phyloP scores from a whole-genome alignment of 2,329 filamentous ascomycete species.

The Fusarium solani-melongenae region DNA sequence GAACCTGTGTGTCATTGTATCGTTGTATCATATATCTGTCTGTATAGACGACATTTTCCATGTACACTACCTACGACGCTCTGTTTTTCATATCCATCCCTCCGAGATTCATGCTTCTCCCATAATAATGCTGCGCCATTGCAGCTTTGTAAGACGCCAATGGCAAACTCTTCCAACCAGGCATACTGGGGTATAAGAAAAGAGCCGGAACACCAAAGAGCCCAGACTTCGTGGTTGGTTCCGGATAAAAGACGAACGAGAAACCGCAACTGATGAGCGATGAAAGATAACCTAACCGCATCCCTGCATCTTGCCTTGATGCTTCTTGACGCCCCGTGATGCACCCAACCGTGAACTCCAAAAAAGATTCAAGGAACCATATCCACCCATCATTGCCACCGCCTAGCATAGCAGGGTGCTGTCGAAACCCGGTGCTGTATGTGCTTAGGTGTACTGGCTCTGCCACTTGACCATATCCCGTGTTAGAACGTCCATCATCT shows the following conservation, averaged over 20 bases:
- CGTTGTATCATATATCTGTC: conserved; percentile 14
- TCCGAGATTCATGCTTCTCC: conserved; percentile 10
- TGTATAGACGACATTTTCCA: conserved; percentile 27
- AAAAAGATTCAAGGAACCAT: conserved; percentile 13
- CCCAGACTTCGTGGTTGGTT: conserved; percentile 9
- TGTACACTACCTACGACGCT: conserved; percentile 33
- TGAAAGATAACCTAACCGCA: conserved; percentile 23
- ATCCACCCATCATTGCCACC: neutral
- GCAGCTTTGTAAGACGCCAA: conserved; percentile 25
- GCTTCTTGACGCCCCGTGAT: conserved; percentile 38
- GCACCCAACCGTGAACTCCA: conserved; percentile 39
- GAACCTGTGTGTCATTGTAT: conserved; percentile 7
- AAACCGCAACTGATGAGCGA: conserved; percentile 13
- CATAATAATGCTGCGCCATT: conserved; percentile 14
- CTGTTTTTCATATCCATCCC: conserved; percentile 13
- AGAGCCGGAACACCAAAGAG: conserved; percentile 19
- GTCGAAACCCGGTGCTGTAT: neutral
- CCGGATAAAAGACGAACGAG: conserved; percentile 11
- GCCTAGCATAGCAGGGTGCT: neutral
- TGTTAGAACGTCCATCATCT: conserved; percentile 92
- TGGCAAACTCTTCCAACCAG: conserved; percentile 15
- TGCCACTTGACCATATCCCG: conserved; percentile 88
- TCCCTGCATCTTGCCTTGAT: conserved; percentile 33
- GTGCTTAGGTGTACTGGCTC: conserved; percentile 68
- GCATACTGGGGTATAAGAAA: conserved; percentile 31